These are phyloP conservation scores for Phytophthora foliorum DNA, from an alignment of 352 stramenopile species.

Conservation along the genomic window DNA sequence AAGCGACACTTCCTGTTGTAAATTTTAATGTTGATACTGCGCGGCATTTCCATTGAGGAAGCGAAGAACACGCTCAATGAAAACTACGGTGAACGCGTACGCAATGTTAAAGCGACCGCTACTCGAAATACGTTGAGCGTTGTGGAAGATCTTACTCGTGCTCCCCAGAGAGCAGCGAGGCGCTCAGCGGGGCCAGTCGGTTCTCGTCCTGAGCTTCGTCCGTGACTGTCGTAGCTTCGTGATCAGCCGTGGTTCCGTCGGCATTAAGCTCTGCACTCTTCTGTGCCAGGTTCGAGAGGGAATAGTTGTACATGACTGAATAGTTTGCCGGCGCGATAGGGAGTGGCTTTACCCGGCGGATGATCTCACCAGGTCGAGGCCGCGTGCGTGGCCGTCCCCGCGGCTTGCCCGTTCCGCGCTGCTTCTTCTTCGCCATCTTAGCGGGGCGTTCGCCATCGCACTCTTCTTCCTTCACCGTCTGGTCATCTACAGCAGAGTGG, in stretches of 20 bases:
- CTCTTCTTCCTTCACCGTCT: conserved; percentile 41
- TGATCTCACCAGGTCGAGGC: conserved; percentile 78
- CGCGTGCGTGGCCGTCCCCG: conserved; percentile 77
- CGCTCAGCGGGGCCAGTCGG: conserved; percentile 51
- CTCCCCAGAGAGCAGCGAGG: conserved; percentile 60
- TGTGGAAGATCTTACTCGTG: conserved; percentile 52
- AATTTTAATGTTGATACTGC: neutral
- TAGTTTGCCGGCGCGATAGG: conserved; percentile 82
- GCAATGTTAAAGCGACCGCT: conserved; percentile 24
- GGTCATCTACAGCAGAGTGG: conserved; percentile 34
- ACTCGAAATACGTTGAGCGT: neutral
- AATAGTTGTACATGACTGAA: conserved; percentile 84
- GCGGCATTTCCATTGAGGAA: neutral
- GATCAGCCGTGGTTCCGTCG: conserved; percentile 29
- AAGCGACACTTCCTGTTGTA: conserved; percentile 16
- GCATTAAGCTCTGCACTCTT: conserved; percentile 60
- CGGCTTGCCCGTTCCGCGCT: conserved; percentile 73
- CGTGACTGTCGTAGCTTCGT: conserved; percentile 16
- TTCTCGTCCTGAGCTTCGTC: conserved; percentile 52
- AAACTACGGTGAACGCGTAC: conserved; percentile 14
- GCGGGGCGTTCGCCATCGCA: conserved; percentile 28
- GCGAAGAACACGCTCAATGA: neutral
- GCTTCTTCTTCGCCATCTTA: conserved; percentile 83
- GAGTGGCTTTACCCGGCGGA: conserved; percentile 73
- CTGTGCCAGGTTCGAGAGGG: conserved; percentile 58